Conservation (phyloP, 73 alveolate species). For the Symbiodinium pilosum region DNA sequence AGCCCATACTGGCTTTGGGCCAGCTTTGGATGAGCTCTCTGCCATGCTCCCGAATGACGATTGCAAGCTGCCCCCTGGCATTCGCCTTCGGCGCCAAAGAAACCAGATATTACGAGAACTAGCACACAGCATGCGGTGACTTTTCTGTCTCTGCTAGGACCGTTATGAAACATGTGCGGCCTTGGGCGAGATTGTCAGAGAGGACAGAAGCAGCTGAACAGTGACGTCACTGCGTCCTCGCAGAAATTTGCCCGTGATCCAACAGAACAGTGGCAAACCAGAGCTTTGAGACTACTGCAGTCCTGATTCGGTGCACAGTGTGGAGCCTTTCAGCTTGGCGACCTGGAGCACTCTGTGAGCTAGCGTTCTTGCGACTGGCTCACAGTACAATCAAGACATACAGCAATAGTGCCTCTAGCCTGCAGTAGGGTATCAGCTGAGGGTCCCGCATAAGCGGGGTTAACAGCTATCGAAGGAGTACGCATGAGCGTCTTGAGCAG, state of each 20-base stretch:
- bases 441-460: background rate
- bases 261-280: background rate
- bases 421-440: background rate
- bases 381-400: too few relatives aligned
- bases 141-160: background rate
- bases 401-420: background rate
- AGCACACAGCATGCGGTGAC: too few relatives aligned
- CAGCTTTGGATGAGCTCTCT: background rate
- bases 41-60: background rate
- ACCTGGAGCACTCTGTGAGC: background rate
- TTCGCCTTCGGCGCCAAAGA: background rate
- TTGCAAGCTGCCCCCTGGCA: background rate
- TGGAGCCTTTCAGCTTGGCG: background rate
- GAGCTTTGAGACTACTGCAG: too few relatives aligned
- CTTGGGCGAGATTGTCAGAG: slow-evolving; percentile 1
- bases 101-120: too few relatives aligned
- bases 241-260: background rate
- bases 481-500: background rate
- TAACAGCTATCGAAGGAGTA: background rate
- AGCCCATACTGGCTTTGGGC: too few relatives aligned
- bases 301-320: background rate
- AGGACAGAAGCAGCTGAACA: background rate
- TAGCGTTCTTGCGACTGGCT: background rate
- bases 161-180: background rate
- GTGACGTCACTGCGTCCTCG: background rate